Base-by-base conservation (phyloP, 169 alveolate species). In the Cytauxzoon felis region DNA sequence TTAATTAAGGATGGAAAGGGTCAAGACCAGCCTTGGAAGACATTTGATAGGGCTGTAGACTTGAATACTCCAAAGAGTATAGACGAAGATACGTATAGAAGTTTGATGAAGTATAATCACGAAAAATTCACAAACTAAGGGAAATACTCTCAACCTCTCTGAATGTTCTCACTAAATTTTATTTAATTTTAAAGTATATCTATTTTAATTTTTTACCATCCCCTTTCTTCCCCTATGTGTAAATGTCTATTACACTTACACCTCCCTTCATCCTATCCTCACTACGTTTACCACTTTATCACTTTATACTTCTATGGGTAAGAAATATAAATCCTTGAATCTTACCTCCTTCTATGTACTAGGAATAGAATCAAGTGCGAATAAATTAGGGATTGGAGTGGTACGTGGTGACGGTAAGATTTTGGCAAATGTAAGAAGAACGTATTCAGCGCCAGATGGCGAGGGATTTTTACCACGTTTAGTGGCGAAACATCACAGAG, bases 361-460 rank as follows among this genome's bases (percentile, higher is more conserved):
- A 40, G 99, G 99, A 27, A 95, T 97, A 16, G 99, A 97, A 88
- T 97, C 99, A 43, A 93, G 98, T 76, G 99, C 99, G 0, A 97
- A 97, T 81, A 97, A 97, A 87, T 90, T 97, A 19, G 98, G 99
- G 8, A 97, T 97, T 8, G 98, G 98, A 9, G 91, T 97, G 24
- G 97, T 96, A 34, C 88, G 90, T 7, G 89, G 92, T 43, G 87
- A 92, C 61, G 98, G 98, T 29, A 86, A 86, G 18, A 95, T 97
- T 32, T 85, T 95, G 23, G 89, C 99, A 13, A 97, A 97, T 81
- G 98, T 97, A 9, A 79, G 98, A 53, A 89, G 86, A 52, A 97
- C 99, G 0, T 96, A 81, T 79, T 90, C 95, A 13, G 93, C 99
- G n/a, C 99, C 99, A 59, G 98, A 98, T 6, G 99, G 98, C 3